A percentile compares a stretch with the other conserved stretches of the same genome.
These are phyloP conservation scores for Aspergillus quadricinctus DNA, from an alignment of 2,329 filamentous ascomycete species.

Conservation along the genomic window DNA sequence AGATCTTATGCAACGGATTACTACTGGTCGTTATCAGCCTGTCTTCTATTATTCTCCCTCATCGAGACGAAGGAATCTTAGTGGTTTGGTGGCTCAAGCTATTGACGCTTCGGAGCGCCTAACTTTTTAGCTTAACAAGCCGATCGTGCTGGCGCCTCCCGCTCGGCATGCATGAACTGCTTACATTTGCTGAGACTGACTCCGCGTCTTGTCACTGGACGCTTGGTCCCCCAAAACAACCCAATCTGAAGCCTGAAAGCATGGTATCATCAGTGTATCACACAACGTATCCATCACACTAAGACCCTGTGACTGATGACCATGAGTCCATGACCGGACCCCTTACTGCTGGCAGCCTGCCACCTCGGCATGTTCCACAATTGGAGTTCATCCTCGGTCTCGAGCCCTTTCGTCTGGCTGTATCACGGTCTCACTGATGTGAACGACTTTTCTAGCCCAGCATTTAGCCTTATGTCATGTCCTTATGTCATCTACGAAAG, in stretches of 20 bases:
- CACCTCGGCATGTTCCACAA: slow-evolving; percentile 30
- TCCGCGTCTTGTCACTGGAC: background rate
- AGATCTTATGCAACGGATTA: background rate
- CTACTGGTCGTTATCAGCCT: background rate
- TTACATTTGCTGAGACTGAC: background rate
- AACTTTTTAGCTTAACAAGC: slow-evolving; percentile 8
- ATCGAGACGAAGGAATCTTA: slow-evolving; percentile 6
- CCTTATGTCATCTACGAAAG: background rate
- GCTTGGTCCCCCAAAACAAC: background rate
- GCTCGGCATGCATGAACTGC: slow-evolving; percentile 19
- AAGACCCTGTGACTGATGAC: background rate
- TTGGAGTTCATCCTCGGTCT: background rate
- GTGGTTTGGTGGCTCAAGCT: slow-evolving; percentile 15
- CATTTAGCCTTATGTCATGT: background rate
- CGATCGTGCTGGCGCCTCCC: slow-evolving; percentile 24
- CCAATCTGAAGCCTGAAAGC: background rate
- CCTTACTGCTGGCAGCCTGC: slow-evolving; percentile 27
- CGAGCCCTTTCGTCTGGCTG: background rate
- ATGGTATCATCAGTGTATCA: background rate
- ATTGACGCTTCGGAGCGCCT: slow-evolving; percentile 18
- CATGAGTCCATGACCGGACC: slow-evolving; percentile 19
- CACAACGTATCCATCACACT: background rate
- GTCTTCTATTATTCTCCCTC: slow-evolving; percentile 1
- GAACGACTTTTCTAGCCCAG: background rate
- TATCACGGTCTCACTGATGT: background rate